Conservation (phyloP, 2,329 filamentous ascomycete species). For the Nothomitra cinnamomea region DNA sequence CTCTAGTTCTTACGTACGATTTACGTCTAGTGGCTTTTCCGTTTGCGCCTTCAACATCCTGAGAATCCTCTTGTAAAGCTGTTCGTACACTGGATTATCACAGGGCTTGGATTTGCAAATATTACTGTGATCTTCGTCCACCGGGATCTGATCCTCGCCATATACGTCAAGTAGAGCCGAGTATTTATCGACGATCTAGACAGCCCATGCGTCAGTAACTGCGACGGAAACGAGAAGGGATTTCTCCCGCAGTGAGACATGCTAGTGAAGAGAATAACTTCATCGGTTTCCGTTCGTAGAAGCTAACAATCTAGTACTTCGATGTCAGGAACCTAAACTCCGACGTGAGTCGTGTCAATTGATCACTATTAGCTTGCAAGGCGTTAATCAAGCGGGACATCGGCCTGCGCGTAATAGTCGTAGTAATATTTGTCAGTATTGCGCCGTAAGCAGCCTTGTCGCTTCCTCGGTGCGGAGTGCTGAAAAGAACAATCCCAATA, state of each 20-base stretch:
- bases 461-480: slow-evolving; percentile 9
- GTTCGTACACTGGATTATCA: background rate
- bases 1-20: too few relatives aligned
- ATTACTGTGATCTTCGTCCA: background rate
- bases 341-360: slow-evolving; percentile 17
- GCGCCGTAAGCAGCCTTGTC: slow-evolving; percentile 5
- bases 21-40: too few relatives aligned
- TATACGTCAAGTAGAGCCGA: slow-evolving; percentile 20
- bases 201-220: background rate
- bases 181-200: slow-evolving; percentile 21
- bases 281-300: too few relatives aligned
- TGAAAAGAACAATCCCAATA: slow-evolving; percentile 1
- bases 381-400: slow-evolving; percentile 15
- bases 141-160: slow-evolving; percentile 13
- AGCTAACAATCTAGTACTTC: slow-evolving; percentile 20
- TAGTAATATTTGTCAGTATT: slow-evolving; percentile 16
- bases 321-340: slow-evolving; percentile 20
- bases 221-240: background rate
- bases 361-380: slow-evolving; percentile 15
- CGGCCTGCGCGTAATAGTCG: slow-evolving; percentile 18
- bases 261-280: slow-evolving; percentile 7
- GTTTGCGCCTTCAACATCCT: too few relatives aligned
- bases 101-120: background rate
- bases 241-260: background rate
- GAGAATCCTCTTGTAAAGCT: slow-evolving; percentile 7